Base-by-base conservation (phyloP, 495 filamentous ascomycete genomes). In the Thermothielavioides terrestris region DNA sequence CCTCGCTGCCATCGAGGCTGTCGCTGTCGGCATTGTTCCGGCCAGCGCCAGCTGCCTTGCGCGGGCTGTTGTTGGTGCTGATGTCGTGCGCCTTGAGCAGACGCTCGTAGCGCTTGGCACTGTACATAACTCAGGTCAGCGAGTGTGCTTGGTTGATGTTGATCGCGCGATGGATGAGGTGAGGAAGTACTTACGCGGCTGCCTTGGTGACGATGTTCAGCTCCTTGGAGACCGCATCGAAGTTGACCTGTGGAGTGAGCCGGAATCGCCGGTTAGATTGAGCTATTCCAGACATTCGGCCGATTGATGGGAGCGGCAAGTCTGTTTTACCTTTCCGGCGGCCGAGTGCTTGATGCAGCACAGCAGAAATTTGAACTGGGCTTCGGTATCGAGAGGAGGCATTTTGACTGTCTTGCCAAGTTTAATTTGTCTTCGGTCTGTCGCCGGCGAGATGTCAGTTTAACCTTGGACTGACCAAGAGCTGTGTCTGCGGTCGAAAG, bases 81-180 rank as follows among this genome's bases (percentile, higher is more conserved):
- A 80, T 78, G 30, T 69, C 68, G 53, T 82, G 71, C 1, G 74
- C 67, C 56, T 80, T 81, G 61, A 82, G 69, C 35, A 85, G 71
- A 2, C 82, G 74, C 64, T 81, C 78, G 51, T 81, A 85, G 41
- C 82, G 72, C 59, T 84, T 84, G 14, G 80, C 77, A 1, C 81
- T 83, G 42, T 45, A n/a, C n/a, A n/a, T n/a, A n/a, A n/a, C n/a
- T n/a, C n/a, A n/a, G n/a, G n/a, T n/a, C n/a, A n/a, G n/a, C n/a
- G n/a, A n/a, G n/a, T n/a, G n/a, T n/a, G n/a, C n/a, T n/a, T n/a
- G n/a, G n/a, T n/a, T n/a, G n/a, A n/a, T n/a, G n/a, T 9, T 22
- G 25, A 31, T n/a, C 1, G 10, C 2, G 27, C 6, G 14, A 30
- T 34, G 3, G n/a, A 27, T 21, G 21, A 12, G 17, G 22, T 12